phyloP scores from a whole-genome alignment of 1,284 basidiomycete genomes.

The Anthracocystis panici-leucophaei region DNA sequence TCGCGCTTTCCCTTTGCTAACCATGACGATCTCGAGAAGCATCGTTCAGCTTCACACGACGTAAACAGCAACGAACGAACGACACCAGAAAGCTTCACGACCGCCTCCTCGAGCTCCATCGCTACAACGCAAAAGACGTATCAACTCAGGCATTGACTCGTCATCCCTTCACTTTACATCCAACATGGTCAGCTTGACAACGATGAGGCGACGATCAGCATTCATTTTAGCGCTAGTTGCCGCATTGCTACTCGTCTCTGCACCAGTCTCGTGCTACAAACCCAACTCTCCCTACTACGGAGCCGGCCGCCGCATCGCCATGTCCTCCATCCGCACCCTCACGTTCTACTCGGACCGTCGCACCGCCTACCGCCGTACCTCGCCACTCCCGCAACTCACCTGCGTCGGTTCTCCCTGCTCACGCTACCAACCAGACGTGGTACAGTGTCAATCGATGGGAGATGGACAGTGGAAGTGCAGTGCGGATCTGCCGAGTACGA shows the following conservation, averaged over 20 bases:
- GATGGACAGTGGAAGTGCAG: constrained; percentile 77
- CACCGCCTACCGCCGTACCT: constrained; percentile 78
- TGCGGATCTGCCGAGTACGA: constrained; percentile 83
- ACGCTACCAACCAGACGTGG: constrained; percentile 83
- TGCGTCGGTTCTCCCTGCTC: constrained; percentile 84
- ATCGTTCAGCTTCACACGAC: too few species aligned
- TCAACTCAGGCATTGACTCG: too few species aligned
- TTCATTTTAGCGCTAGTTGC: neutral
- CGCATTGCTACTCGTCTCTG: neutral
- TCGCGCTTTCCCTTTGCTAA: neutral
- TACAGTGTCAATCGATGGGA: constrained; percentile 84
- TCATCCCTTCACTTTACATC: neutral
- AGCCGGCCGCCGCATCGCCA: constrained; percentile 30
- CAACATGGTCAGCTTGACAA: neutral
- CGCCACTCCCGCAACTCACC: constrained; percentile 80
- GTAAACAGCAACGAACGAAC: too few species aligned
- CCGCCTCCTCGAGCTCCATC: too few species aligned
- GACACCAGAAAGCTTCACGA: too few species aligned
- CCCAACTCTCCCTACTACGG: constrained; percentile 38
- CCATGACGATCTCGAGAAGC: neutral
- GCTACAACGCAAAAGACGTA: too few species aligned
- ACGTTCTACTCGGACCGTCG: constrained; percentile 80
- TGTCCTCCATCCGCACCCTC: constrained; percentile 75
- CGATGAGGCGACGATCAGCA: neutral
- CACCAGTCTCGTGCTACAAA: neutral